Base-by-base conservation (phyloP, 371 early-diverging fungal genomes). In the Choanephora cucurbitarum region DNA sequence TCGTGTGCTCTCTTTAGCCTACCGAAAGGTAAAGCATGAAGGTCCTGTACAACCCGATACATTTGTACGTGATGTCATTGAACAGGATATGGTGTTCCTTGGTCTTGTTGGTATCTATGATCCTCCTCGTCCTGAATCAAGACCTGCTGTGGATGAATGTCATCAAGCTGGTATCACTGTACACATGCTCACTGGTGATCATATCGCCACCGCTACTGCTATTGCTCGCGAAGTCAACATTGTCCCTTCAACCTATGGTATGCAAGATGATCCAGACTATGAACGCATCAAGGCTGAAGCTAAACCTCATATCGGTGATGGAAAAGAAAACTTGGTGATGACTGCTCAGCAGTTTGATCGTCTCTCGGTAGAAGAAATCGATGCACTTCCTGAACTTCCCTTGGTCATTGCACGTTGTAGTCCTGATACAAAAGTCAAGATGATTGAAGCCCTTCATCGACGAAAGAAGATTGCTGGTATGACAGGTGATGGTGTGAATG, bases 401-500 rank as follows among this genome's bases (percentile, higher is more conserved):
- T 75, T 83, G 8, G 96, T 98, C 5, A 92, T 98, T 82, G 97
- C 97, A 0, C 87, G 99, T 32, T 93, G 94, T 77, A 85, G 82
- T 37, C 98, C 99, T 6, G 96, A 98, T 64, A 96, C 95, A 67
- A 99, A 99, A 72, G 87, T 96, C 49, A 95, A 93, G 79, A 91
- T 99, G 79, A 94, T 99, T 34, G 83, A 90, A 70, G 93, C 97
- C 0, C 73, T 99, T 57, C 94, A 99, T 72, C 79, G 85, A n/a
- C 84, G 88, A 22, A 82, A 82, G 21, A 79, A 80, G 41, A 80
- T 82, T 44, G 84, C 80, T 54, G 87, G 81, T 54, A 87, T 89
- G 91, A 92, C 93, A 5, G 97, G 97, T 50, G 91, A 97, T 73
- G 91, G 97, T 75, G 88, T 95, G 42, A 95, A 92, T 61, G 97